Evolutionary conservation across 768 basidiomycete genomes (phyloP).

Genomic region (Steccherinum ochraceum): DNA sequence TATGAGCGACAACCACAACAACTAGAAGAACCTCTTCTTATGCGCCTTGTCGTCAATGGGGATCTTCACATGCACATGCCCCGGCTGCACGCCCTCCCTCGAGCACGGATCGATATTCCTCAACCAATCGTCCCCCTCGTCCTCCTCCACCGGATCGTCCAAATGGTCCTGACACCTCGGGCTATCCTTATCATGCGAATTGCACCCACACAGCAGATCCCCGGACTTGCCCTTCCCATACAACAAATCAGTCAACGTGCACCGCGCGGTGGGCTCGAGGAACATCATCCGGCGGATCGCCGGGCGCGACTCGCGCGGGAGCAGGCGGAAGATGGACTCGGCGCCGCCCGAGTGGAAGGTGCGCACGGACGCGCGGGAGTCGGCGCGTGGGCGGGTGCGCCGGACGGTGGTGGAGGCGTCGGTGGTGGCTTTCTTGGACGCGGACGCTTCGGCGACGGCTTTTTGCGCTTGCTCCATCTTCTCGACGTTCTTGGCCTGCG

Average conservation of each 20-base stretch:
- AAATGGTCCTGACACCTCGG: conserved; percentile 59
- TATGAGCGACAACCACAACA: not conserved
- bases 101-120: conserved; percentile 68
- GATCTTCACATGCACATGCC: conserved; percentile 72
- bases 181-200: conserved; percentile 36
- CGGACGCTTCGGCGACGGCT: conserved; percentile 6
- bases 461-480: conserved; percentile 8
- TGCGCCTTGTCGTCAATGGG: conserved; percentile 63
- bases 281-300: conserved; percentile 92
- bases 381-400: conserved; percentile 20
- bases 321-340: conserved; percentile 92
- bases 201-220: conserved; percentile 78
- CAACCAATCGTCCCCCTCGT: conserved; percentile 88
- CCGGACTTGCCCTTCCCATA: conserved; percentile 72
- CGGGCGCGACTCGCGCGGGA: conserved; percentile 88
- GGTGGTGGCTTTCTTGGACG: conserved; percentile 6
- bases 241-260: conserved; percentile 88
- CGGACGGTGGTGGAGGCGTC: conserved; percentile 10
- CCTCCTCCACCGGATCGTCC: conserved; percentile 58
- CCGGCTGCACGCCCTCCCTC: conserved; percentile 31
- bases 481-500: conserved; percentile 8
- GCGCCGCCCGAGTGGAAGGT: conserved; percentile 70
- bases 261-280: conserved; percentile 82
- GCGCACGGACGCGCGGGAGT: conserved; percentile 34
- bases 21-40: conserved; percentile 75